Evolutionary conservation across 1,139 yeast genomes (phyloP).

Genomic region (Saccharomyces hybrid): DNA sequence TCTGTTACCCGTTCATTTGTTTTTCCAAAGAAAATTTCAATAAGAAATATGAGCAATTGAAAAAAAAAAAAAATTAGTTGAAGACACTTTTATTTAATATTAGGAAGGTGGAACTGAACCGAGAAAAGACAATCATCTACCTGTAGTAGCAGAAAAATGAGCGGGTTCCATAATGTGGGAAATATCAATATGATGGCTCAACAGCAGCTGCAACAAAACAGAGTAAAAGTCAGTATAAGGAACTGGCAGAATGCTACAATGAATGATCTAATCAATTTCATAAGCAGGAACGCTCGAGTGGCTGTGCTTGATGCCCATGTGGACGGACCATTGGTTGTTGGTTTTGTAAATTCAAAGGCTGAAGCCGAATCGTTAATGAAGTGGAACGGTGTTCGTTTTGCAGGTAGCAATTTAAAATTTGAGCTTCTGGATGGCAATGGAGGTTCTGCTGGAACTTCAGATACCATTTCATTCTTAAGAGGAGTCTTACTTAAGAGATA

Average conservation of each 20-base stretch:
- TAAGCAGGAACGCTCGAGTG: conserved; percentile 60
- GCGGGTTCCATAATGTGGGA: conserved; percentile 30
- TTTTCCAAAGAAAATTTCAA: not conserved
- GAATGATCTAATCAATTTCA: conserved; percentile 61
- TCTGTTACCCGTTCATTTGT: not conserved
- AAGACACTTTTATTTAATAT: not conserved
- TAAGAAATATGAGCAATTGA: not conserved
- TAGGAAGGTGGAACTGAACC: not conserved
- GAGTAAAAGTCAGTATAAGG: conserved; percentile 36
- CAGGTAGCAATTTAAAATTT: conserved; percentile 61
- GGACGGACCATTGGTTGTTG: conserved; percentile 43
- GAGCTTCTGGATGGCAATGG: conserved; percentile 32
- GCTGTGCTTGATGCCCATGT: conserved; percentile 44
- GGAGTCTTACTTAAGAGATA: conserved; percentile 60
- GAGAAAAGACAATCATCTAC: not conserved
- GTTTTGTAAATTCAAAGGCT: conserved; percentile 44
- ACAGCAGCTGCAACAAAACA: conserved; percentile 23
- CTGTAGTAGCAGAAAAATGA: conserved; percentile 6
- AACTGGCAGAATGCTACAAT: conserved; percentile 80
- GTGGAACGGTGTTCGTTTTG: conserved; percentile 75
- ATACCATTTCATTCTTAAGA: conserved; percentile 56
- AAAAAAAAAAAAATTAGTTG: not conserved
- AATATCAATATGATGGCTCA: conserved; percentile 23
- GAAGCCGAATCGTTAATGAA: conserved; percentile 55
- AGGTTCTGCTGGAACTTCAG: conserved; percentile 25